Base-by-base conservation (phyloP, 768 basidiomycete species). In the Boletus speciosus region DNA sequence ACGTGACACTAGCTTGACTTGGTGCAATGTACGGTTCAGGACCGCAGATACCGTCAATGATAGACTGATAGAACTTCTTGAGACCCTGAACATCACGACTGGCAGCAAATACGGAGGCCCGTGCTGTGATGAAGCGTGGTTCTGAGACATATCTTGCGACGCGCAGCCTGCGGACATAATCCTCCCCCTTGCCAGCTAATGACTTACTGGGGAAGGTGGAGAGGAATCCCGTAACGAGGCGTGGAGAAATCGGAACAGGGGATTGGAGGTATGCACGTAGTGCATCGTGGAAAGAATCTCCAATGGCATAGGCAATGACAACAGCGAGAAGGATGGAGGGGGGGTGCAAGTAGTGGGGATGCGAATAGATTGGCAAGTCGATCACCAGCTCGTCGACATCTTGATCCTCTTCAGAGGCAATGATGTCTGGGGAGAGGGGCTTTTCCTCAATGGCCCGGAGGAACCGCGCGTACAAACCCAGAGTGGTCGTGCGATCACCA, bases 291-390 rank as follows among this genome's bases (percentile, higher is more conserved):
- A 90, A 88, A n/a, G 77, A 74, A 61, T 81, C 71, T 31, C 74
- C 69, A 64, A 83, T 77, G 5, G 85, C 84, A 65, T 82, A 71
- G 15, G 90, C 90, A 21, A 81, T 73, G n/a, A 82, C 70, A 6
- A 75, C 82, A 11, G 76, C 75, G 32, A 86, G 73, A 25, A 86
- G 69, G 32, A 84, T 55, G n/a, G 74, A 48, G 59, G 73, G 51
- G 3, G 61, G 65, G 10, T 56, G 57, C 12, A 41, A 32, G 23
- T 47, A 39, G 55, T 58, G 54, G 47, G 55, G 23, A 52, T 51
- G 47, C 4, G 58, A 52, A 36, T 59, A 55, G 23, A 59, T 43
- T 19, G 68, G 56, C 37, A 61, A 58, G 49, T 64, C 61, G 6
- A 65, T 56, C 23, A 55, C 60, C 36, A 73, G 50, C 19, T 62